Base-by-base conservation (phyloP, 2,329 filamentous ascomycete genomes). In the Stylonectria norvegica region DNA sequence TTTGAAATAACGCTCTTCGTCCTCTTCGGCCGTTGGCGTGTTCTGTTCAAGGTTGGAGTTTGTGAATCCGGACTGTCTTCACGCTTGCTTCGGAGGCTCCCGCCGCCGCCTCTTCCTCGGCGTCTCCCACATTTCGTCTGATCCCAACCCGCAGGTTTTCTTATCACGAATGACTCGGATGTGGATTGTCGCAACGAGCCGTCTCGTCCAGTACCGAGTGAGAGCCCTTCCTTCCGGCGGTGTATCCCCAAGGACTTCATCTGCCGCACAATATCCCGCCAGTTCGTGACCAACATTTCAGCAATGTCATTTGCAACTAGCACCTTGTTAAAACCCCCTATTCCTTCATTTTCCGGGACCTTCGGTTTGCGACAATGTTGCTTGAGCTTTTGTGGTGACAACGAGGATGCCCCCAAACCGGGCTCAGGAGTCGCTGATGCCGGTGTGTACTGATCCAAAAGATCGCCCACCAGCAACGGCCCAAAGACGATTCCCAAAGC, bases 231-330 rank as follows among this genome's bases (percentile, higher is more conserved):
- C 14, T 48, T 55, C 11, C 47, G 50, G 18, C 47, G 49, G 20
- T 61, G 53, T 14, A 56, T 55, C 2, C 61, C 61, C 2, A 82
- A 53, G 29, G 64, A 70, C 41, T 66, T 75, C 67, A 85, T 73
- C 41, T 85, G 76, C 27, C 71, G 67, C 30, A 83, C 76, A 9
- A 84, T 69, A 34, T 83, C 79, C 42, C 76, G 68, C 83, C 82
- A 86, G 47, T 83, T 73, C 1, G 72, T 66, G 34, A 85, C 78
- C 5, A 86, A 63, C 79, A 85, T 84, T 57, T 83, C 78, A 0
- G 78, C 67, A 20, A 85, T 73, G 20, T 65, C 63, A 43, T 79
- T 82, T 9, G 78, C 79, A 38, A 81, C 61, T 31, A 71, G 67
- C 16, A 81, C 67, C 49, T 78, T 83, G 62, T 81, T 72, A n/a